Conservation (phyloP, 768 basidiomycete species). For the Tricholoma furcatifolium region DNA sequence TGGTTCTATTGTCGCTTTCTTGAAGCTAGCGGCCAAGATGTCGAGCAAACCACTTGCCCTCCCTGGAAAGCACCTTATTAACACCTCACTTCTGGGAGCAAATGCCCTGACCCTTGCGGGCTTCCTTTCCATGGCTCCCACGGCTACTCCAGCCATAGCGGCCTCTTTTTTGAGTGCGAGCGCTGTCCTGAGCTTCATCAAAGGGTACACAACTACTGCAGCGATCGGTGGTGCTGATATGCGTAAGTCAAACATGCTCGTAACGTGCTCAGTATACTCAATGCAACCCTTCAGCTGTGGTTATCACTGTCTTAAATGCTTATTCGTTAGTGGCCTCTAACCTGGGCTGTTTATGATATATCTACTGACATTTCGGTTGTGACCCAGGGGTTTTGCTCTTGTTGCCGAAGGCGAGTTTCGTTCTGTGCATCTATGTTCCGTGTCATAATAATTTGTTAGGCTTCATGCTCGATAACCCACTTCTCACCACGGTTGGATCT, state of each 20-base stretch:
- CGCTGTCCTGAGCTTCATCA: constrained; percentile 75
- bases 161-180: constrained; percentile 78
- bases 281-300: constrained; percentile 56
- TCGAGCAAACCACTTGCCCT: constrained; percentile 69
- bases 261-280: not conserved
- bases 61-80: constrained; percentile 78
- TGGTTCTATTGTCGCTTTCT: constrained; percentile 85
- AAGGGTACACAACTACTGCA: constrained; percentile 85
- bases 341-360: not conserved
- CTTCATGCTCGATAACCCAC: constrained; percentile 87
- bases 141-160: constrained; percentile 70
- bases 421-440: not conserved
- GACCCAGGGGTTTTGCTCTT: constrained; percentile 69
- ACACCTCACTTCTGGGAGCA: constrained; percentile 65
- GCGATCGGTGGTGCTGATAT: constrained; percentile 94
- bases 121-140: constrained; percentile 68
- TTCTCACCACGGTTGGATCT: constrained; percentile 81
- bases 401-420: constrained; percentile 72
- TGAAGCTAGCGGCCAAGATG: constrained; percentile 84
- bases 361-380: not conserved
- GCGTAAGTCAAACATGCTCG: constrained; percentile 54
- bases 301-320: constrained; percentile 88
- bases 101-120: constrained; percentile 76
- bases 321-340: constrained; percentile 53
- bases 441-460: constrained; percentile 34